phyloP scores from a whole-genome alignment of 805 yeast genomes.

The Ogataea angusta region DNA sequence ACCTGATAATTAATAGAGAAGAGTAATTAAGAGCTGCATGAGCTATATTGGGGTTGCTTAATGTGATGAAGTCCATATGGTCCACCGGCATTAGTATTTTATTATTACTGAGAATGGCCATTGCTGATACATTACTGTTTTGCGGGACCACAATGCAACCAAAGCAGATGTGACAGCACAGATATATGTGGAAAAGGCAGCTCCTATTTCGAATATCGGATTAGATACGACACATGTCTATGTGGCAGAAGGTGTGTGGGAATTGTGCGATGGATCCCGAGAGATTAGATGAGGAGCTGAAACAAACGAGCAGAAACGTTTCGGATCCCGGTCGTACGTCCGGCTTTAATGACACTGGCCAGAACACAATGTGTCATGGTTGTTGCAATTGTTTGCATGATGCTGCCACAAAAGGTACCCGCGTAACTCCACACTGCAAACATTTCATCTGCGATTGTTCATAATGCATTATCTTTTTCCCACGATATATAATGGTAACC shows the following conservation, averaged over 20 bases:
- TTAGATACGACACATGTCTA: too few relatives aligned
- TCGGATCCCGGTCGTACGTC: background rate
- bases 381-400: conserved; percentile 1
- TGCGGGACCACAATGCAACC: conserved; percentile 1
- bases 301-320: background rate
- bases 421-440: conserved; percentile 9
- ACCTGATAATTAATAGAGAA: background rate
- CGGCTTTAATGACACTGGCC: background rate
- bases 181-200: too few relatives aligned
- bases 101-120: conserved; percentile 1
- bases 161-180: conserved; percentile 3
- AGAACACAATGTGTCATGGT: background rate
- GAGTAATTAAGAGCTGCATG: background rate
- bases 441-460: conserved; percentile 1
- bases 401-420: conserved; percentile 4
- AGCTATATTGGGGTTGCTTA: background rate
- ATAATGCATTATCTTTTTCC: conserved; percentile 5
- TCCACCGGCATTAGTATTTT: background rate
- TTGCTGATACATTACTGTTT: background rate
- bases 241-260: too few relatives aligned
- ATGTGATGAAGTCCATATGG: background rate
- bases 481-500: conserved; percentile 3
- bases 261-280: background rate
- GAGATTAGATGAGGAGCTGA: background rate
- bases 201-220: too few relatives aligned